Percentiles rank a stretch among this genome's conserved stretches.
These are phyloP conservation scores for Globisporangium ultimum DNA, from an alignment of 352 stramenopile genomes.

Conservation along the genomic window DNA sequence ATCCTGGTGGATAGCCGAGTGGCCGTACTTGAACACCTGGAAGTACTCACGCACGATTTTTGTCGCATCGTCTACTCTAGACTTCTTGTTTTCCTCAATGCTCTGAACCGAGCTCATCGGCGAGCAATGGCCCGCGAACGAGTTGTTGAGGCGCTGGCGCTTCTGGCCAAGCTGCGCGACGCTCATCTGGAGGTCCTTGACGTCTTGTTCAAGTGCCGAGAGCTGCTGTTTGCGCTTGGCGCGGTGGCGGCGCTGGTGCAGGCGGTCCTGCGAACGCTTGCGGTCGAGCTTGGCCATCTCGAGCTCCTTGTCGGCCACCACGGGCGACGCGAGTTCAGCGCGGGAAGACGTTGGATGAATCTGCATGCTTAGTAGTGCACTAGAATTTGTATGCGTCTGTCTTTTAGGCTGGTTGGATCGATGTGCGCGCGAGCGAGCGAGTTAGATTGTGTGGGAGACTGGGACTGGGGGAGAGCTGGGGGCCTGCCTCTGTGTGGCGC, in stretches of 20 bases:
- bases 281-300: conserved; percentile 12
- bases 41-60: conserved; percentile 14
- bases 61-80: conserved; percentile 1
- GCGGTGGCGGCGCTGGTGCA: conserved; percentile 14
- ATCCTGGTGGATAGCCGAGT: conserved; percentile 13
- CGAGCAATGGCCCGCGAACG: too few relatives aligned
- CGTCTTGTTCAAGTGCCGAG: conserved; percentile 13
- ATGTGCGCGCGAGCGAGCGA: background rate
- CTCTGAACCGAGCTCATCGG: too few relatives aligned
- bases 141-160: conserved; percentile 8
- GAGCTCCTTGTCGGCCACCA: background rate
- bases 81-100: background rate
- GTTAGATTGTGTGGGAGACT: background rate
- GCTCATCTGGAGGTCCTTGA: conserved; percentile 9
- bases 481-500: too few relatives aligned
- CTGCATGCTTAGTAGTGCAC: background rate
- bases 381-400: background rate
- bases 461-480: background rate
- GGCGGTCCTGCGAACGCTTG: conserved; percentile 14
- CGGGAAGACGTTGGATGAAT: background rate
- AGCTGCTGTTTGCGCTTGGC: conserved; percentile 16
- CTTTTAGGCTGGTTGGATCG: background rate
- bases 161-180: conserved; percentile 8
- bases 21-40: conserved; percentile 16
- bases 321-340: background rate